Conservation (phyloP, 1,284 basidiomycete genomes). For the Austropuccinia psidii region DNA sequence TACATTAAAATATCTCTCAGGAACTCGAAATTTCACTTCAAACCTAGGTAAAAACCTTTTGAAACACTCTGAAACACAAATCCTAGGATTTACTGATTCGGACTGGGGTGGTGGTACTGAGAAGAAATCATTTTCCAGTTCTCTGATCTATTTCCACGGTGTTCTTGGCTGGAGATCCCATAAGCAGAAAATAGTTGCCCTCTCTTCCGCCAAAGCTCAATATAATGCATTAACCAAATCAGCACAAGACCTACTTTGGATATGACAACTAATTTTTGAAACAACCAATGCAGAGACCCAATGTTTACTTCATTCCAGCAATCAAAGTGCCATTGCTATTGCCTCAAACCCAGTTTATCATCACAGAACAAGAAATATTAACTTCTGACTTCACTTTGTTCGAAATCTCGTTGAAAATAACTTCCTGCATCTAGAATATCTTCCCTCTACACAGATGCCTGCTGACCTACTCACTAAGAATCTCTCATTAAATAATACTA, state of each 20-base stretch:
- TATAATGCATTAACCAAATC: not conserved
- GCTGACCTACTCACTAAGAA: too few species aligned
- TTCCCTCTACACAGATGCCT: too few species aligned
- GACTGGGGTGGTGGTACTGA: not conserved
- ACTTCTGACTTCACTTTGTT: too few species aligned
- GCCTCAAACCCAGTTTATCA: not conserved
- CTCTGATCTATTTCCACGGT: not conserved
- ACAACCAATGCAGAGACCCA: not conserved
- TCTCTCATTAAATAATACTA: too few species aligned
- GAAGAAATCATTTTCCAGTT: not conserved
- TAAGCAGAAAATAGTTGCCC: too few species aligned
- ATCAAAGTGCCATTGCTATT: not conserved
- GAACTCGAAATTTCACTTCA: not conserved
- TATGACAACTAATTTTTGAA: not conserved
- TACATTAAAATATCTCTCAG: not conserved
- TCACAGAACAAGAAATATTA: not conserved
- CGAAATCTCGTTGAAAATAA: too few species aligned
- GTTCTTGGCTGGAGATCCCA: too few species aligned
- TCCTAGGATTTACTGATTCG: not conserved
- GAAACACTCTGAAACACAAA: not conserved
- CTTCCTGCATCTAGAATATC: too few species aligned
- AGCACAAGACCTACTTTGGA: not conserved
- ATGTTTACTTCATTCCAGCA: not conserved
- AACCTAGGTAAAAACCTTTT: not conserved
- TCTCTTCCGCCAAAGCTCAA: not conserved